Base-by-base conservation (phyloP, 768 basidiomycete species). In the Panaeolus papilionaceus region DNA sequence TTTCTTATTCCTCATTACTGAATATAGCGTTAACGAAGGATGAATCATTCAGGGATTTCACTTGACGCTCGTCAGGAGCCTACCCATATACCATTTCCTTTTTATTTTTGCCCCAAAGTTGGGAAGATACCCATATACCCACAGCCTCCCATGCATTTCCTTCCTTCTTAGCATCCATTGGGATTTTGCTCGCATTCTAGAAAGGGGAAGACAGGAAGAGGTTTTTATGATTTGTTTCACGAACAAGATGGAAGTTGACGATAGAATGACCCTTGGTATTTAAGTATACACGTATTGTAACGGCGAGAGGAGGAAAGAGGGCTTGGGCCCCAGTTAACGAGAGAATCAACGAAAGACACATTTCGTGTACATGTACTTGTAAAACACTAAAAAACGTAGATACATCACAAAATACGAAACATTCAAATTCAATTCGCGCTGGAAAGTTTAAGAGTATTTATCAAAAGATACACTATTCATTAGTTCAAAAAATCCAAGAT, bases 201-300 rank as follows among this genome's bases (percentile, higher is more conserved):
- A 49, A 49, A 49, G 47, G 20, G 16, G 47, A 49, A 20, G 20
- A 49, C 2, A 18, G 44, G 18, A 26, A 26, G 20, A 49, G 47
- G n/a, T 49, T 49, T 26, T 49, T 49, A 49, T 49, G 47, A 49
- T 49, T 49, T 23, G 20, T 49, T 49, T 49, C 23, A 49, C 47
- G 47, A 49, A 49, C 47, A 49, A 49, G 47, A 49, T 23, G 47
- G 23, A 33, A 44, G 42, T 44, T 44, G 42, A 44, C 16, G 42
- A 49, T 49, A 49, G 47, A 49, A 49, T 26, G 47, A 4, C 47
- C 7, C 47, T 23, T n/a, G 20, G 47, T 49, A 49, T 49, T 23
- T 49, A n/a, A n/a, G n/a, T n/a, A 49, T 49, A 8, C 23, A 49
- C 23, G 47, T 42, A 42, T 11, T 16, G 11, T 49, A 49, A 49